Evolutionary conservation across 2,329 filamentous ascomycete species (phyloP).

Genomic region (Zelopaecilomyces penicillatus): DNA sequence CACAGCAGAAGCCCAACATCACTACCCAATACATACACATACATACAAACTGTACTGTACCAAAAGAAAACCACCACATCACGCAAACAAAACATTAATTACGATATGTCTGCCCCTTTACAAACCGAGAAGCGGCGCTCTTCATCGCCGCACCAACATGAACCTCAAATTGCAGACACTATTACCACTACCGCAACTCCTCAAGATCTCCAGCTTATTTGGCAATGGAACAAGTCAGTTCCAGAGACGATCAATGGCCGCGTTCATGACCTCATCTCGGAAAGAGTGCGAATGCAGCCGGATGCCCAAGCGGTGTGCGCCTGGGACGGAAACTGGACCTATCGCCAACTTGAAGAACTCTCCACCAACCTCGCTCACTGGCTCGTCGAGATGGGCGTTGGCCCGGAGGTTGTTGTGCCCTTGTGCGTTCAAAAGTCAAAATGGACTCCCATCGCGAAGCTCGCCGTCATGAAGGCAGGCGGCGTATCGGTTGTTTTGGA

Average conservation of each 20-base stretch:
- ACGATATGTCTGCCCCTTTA: too few relatives aligned
- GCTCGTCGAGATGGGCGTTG: conserved; percentile 6
- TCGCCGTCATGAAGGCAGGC: neutral
- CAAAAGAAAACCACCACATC: too few relatives aligned
- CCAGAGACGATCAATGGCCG: conserved; percentile 15
- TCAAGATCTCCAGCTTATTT: conserved; percentile 4
- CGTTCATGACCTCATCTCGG: conserved; percentile 32
- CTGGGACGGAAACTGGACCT: conserved; percentile 29
- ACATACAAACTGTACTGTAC: too few relatives aligned
- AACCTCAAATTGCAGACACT: too few relatives aligned
- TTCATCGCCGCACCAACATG: too few relatives aligned
- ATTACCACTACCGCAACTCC: too few relatives aligned
- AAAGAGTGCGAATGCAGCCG: too few relatives aligned
- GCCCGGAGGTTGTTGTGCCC: neutral
- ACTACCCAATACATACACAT: too few relatives aligned
- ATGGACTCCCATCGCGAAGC: conserved; percentile 3
- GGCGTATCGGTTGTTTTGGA: neutral
- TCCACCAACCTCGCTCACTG: conserved; percentile 5
- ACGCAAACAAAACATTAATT: too few relatives aligned
- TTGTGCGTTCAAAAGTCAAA: conserved; percentile 1
- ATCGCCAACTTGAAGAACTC: conserved; percentile 8
- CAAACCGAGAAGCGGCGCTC: too few relatives aligned
- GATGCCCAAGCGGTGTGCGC: conserved; percentile 28
- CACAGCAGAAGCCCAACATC: too few relatives aligned
- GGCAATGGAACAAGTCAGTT: conserved; percentile 9